phyloP scores from a whole-genome alignment of 768 basidiomycete genomes.

The Symmetrospora coprosmae region DNA sequence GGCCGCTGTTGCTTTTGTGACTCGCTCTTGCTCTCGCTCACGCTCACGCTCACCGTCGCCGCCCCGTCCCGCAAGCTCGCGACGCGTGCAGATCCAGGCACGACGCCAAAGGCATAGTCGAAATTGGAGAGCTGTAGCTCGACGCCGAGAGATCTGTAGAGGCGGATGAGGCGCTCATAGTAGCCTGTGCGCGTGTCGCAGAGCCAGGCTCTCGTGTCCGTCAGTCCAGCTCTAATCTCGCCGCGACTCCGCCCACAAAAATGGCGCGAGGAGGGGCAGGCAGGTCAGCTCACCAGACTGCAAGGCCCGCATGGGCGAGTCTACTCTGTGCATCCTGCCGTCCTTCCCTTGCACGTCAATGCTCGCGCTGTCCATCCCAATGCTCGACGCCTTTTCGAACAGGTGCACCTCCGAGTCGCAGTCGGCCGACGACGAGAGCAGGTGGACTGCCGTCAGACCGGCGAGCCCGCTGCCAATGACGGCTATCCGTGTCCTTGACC shows the following conservation, averaged over 20 bases:
- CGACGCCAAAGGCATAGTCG: constrained; percentile 65
- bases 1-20: neutral
- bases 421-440: neutral
- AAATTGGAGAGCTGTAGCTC: constrained; percentile 48
- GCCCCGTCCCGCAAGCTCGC: neutral
- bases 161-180: constrained; percentile 53
- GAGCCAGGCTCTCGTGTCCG: too few relatives aligned
- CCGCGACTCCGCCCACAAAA: too few relatives aligned
- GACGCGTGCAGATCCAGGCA: constrained; percentile 40
- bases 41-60: too few relatives aligned
- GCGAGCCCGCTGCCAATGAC: constrained; percentile 15
- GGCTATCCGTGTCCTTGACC: neutral
- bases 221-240: too few relatives aligned
- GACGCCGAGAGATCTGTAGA: constrained; percentile 53
- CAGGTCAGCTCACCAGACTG: constrained; percentile 50
- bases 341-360: constrained; percentile 11
- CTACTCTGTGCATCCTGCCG: constrained; percentile 39
- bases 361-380: constrained; percentile 5
- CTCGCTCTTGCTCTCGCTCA: neutral
- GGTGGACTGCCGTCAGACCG: constrained; percentile 15
- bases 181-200: too few relatives aligned
- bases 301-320: constrained; percentile 70
- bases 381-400: constrained; percentile 5
- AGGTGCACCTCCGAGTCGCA: constrained; percentile 1
- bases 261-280: neutral